Percentiles rank a stretch among this genome's conserved stretches.
Conservation (phyloP, 2,329 filamentous ascomycete species). For the Diaporthe batatas region DNA sequence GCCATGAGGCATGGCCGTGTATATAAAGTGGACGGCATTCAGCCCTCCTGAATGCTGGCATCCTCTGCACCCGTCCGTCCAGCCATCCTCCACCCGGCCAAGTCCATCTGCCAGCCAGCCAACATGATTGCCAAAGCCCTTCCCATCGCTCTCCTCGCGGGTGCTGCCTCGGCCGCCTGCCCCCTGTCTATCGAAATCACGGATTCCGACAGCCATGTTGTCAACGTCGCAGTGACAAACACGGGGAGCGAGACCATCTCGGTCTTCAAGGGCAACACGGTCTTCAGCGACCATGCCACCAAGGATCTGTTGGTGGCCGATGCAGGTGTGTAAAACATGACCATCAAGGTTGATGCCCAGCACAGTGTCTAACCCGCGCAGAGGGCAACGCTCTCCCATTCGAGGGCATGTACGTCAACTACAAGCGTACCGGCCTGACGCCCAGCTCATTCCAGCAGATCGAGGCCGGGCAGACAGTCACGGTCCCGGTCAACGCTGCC, state of each 20-base stretch:
- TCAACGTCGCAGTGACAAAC: slow-evolving; percentile 41
- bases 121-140: slow-evolving; percentile 39
- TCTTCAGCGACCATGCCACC: slow-evolving; percentile 42
- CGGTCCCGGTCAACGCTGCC: slow-evolving; percentile 40
- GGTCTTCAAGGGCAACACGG: slow-evolving; percentile 43
- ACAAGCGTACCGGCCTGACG: slow-evolving; percentile 39
- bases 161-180: slow-evolving; percentile 41
- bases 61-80: not conserved
- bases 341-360: no score
- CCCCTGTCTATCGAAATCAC: slow-evolving; percentile 40
- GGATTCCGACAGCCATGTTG: slow-evolving; percentile 36
- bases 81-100: not conserved
- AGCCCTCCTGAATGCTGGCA: no score
- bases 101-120: not conserved
- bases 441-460: slow-evolving; percentile 40
- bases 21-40: not conserved
- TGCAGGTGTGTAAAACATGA: slow-evolving; percentile 29
- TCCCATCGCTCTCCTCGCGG: slow-evolving; percentile 38
- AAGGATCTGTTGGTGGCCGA: slow-evolving; percentile 41
- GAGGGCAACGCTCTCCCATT: slow-evolving; percentile 41
- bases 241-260: slow-evolving; percentile 40
- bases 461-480: slow-evolving; percentile 39
- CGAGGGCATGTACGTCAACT: slow-evolving; percentile 42
- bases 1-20: no score
- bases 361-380: slow-evolving; percentile 3